Conservation (phyloP, 257 asterid genomes). For the Apocynum venetum region DNA sequence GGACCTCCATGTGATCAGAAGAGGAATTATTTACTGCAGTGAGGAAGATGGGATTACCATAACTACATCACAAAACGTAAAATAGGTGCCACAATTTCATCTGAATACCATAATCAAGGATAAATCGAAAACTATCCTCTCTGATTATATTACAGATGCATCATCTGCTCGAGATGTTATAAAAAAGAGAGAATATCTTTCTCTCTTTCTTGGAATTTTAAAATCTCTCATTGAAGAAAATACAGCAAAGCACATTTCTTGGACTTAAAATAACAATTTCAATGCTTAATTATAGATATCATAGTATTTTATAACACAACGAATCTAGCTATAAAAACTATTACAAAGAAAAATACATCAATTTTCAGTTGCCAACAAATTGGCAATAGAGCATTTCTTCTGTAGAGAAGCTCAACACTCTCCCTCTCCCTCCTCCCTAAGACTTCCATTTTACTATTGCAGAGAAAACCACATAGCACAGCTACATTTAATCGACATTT, state of each 20-base stretch:
- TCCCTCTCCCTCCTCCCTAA: too few species aligned
- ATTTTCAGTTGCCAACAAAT: not conserved
- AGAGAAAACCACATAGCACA: not conserved
- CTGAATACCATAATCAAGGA: not conserved
- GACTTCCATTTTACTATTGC: not conserved
- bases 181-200: not conserved
- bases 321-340: not conserved
- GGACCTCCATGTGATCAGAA: not conserved
- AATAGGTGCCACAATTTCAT: not conserved
- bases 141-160: not conserved
- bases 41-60: not conserved
- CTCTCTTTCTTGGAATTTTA: not conserved
- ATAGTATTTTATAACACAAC: not conserved
- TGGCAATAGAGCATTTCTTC: not conserved
- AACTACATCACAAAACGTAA: not conserved
- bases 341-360: not conserved
- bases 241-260: not conserved
- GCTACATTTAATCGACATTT: not conserved
- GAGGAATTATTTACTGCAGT: not conserved
- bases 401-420: not conserved
- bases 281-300: not conserved
- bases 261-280: not conserved
- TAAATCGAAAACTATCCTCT: not conserved
- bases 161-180: not conserved
- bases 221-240: not conserved